Evolutionary conservation across 139 green algal species (phyloP), one percentile per base, ranked within the genome.

Genomic region (Trebouxia sp.): DNA sequence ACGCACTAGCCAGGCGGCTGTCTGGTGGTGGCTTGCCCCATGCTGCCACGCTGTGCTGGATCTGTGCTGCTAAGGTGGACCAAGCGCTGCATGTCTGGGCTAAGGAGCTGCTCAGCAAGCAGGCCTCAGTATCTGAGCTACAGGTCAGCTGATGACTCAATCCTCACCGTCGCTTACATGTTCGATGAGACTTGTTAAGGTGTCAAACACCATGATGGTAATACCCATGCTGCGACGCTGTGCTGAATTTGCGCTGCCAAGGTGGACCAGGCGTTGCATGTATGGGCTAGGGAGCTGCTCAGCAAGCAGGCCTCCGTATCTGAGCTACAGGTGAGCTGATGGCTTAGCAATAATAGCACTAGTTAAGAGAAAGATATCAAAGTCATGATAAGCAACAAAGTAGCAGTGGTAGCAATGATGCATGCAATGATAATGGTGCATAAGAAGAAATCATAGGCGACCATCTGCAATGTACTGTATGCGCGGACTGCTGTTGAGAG

Each of bases 181-280:
- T n/a, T n/a, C n/a, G n/a, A n/a, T n/a, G n/a, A n/a, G n/a, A n/a
- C n/a, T n/a, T n/a, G n/a, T n/a, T n/a, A n/a, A n/a, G n/a, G n/a
- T n/a, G n/a, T n/a, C n/a, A n/a, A n/a, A n/a, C n/a, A n/a, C n/a
- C n/a, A n/a, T n/a, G n/a, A n/a, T n/a, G n/a, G n/a, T n/a, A n/a
- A n/a, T n/a, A 72, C 81, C 43, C 95, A 99, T 81, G 90, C 94
- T 9, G 95, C 97, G 38, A 94, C 86, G 38, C 86, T 99, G 37
- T 98, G 94, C 92, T 96, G 93, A 88, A 91, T 99, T 32, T 97
- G 90, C 67, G 91, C 92, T 3, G 95, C 94, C 55, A 91, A 97
- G 76, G 90, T 98, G 10, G 96, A 99, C 41, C 56, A 88, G 20
- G 94, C 93, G 1, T 93, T 99, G 51, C 51, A 69, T 22, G 84